phyloP scores from a whole-genome alignment of 2,329 filamentous ascomycete genomes.

The Alternaria conjuncta region DNA sequence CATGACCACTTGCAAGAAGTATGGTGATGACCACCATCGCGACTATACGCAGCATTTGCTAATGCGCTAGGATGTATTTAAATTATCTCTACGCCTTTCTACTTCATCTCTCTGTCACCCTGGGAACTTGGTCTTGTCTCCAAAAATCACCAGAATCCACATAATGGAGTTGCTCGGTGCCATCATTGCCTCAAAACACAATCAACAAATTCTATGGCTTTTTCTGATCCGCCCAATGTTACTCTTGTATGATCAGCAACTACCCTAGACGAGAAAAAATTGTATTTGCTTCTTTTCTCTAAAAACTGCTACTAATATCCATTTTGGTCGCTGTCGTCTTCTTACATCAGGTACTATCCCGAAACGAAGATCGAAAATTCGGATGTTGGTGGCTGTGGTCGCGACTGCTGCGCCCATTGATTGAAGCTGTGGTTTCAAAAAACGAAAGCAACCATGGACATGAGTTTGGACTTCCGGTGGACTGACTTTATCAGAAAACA shows the following conservation, averaged over 20 bases:
- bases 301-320: neutral
- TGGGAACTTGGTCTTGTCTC: neutral
- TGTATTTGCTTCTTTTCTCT: neutral
- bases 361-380: neutral
- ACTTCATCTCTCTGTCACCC: neutral
- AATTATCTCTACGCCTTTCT: neutral
- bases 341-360: neutral
- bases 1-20: neutral
- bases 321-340: neutral
- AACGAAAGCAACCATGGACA: neutral
- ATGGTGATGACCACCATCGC: neutral
- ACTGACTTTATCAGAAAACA: neutral
- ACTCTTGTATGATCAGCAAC: neutral
- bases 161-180: neutral
- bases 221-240: neutral
- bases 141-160: neutral
- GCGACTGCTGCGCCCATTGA: neutral
- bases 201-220: rapidly evolving
- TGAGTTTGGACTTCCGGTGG: neutral
- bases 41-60: neutral
- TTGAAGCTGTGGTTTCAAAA: neutral
- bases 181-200: neutral
- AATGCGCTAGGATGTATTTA: neutral
- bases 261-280: neutral
- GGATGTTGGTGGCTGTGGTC: neutral